Evolutionary conservation across 371 early-diverging fungal genomes (phyloP), one percentile per base, ranked within the genome.

Genomic region (Blastocladiella emersonii): DNA sequence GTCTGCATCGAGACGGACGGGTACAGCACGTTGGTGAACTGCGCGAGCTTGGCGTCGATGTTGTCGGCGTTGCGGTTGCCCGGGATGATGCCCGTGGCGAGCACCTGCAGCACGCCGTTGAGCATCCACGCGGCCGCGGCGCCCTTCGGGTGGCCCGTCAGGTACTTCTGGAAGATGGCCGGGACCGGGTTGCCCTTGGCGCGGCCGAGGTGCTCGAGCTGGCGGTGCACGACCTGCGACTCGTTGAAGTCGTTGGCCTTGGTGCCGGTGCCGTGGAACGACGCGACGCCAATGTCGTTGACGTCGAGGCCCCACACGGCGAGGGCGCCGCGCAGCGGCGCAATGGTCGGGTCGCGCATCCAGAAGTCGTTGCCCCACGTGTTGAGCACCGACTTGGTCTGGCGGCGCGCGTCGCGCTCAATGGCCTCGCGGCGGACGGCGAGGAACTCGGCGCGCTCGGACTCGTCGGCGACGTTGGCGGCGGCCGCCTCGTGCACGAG

Each of bases 71-170:
- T 95, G 70, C 94, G 91, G 79, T 95, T 95, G 63, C 95, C 95
- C 34, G 95, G 95, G 55, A 94, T 78, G 64, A 92, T 75, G 70
- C 95, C 93, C 44, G 90, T 88, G 68, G 88, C 83, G 64, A 95
- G 77, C 59, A 84, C 77, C 72, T 95, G 94, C 64, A 94, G 76
- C 65, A 89, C 81, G 66, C 95, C 94, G 78, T 94, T 94, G 68
- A 93, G 83, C 95, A 95, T 95, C 92, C 92, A 94, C n/a, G 92
- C 89, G 56, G 95, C 95, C 55, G 95, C 95, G 56, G 95, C 89
- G 64, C 92, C 95, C 87, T 95, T 95, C 48, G 96, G 92, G 69
- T 95, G 95, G 64, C 93, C 95, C 61, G 95, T 95, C 63, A 95
- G 81, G 74, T 93, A 89, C 75, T 95, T 95, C 66, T 95, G 95